Percentiles rank a stretch among this genome's conserved stretches.
These are phyloP conservation scores for Sugiyamaella grinbergsii DNA, from an alignment of 1,139 yeast genomes.

Conservation along the genomic window DNA sequence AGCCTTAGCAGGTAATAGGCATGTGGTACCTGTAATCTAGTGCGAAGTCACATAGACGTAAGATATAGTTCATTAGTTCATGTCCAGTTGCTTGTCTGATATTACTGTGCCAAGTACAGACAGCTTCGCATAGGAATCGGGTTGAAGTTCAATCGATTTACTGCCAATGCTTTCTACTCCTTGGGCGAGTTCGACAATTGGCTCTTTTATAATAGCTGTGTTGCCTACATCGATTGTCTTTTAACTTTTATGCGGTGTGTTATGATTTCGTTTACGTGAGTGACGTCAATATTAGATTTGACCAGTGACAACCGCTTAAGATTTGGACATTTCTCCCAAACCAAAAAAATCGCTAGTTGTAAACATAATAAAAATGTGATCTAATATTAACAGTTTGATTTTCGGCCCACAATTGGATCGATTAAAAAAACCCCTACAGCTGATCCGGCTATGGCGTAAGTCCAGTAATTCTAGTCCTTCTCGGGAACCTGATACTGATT, in stretches of 20 bases:
- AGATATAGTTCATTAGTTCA: not conserved
- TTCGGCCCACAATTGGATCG: not conserved
- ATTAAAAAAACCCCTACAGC: not conserved
- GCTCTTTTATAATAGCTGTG: not conserved
- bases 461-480: not conserved
- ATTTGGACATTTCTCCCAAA: slow-evolving; percentile 5
- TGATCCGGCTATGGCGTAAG: not conserved
- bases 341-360: too few relatives aligned
- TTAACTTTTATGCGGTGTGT: not conserved
- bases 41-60: too few relatives aligned
- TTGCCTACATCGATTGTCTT: slow-evolving; percentile 3
- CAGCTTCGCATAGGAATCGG: not conserved
- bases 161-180: slow-evolving; percentile 5
- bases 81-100: not conserved
- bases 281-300: not conserved
- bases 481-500: not conserved
- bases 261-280: not conserved
- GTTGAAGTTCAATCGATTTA: not conserved
- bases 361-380: too few relatives aligned
- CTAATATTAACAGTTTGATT: not conserved
- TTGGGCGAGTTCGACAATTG: not conserved
- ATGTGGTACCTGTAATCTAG: too few relatives aligned
- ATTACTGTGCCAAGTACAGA: not conserved
- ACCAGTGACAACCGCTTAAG: not conserved
- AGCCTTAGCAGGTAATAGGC: too few relatives aligned